Base-by-base conservation (phyloP, 306 rosid species). In the Pueraria montana region DNA sequence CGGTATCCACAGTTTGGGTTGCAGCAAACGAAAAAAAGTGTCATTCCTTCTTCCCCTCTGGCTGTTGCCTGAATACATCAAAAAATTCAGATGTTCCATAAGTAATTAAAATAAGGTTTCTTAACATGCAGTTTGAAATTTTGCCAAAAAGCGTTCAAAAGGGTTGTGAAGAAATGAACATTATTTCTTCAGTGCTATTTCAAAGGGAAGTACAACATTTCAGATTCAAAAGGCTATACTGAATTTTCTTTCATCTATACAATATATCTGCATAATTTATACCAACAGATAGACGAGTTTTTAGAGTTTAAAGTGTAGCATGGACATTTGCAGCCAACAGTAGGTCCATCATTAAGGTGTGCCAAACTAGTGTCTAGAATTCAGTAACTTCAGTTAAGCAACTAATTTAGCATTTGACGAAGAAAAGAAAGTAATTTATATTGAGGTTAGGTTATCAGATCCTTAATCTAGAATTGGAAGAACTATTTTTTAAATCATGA, bases 41-140 rank as follows among this genome's bases (percentile, higher is more conserved):
- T 85, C 88, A 85, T 85, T 75, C 85, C 88, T 50, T 85, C 88
- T 72, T 85, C 88, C 63, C 88, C 88, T 69, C 88, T 80, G 2
- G 88, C 85, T 5, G 88, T 85, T 36, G 88, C 88, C 88, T 85
- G 88, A 76, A 68, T 75, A 38, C 79, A 85, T 58, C 8, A 12
- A 24, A 64, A 74, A 58, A 58, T 21, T 32, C 53, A 21, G 69
- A 70, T 52, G 61, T 48, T 9, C 36, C 11, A 45, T 68, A 20
- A 68, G 82, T 56, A 80, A 65, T 45, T n/a, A 65, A 72, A 43
- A 53, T 52, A 48, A 68, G 49, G 76, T 64, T 84, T 72, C 32
- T 40, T 16, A 64, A 42, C 43, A 50, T 48, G 27, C 23, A 14
- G 68, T 48, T 45, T 32, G 63, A 46, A 12, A 27, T 21, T 74